Evolutionary conservation across 2,329 filamentous ascomycete species (phyloP).

Genomic region (Aspergillus flavus): DNA sequence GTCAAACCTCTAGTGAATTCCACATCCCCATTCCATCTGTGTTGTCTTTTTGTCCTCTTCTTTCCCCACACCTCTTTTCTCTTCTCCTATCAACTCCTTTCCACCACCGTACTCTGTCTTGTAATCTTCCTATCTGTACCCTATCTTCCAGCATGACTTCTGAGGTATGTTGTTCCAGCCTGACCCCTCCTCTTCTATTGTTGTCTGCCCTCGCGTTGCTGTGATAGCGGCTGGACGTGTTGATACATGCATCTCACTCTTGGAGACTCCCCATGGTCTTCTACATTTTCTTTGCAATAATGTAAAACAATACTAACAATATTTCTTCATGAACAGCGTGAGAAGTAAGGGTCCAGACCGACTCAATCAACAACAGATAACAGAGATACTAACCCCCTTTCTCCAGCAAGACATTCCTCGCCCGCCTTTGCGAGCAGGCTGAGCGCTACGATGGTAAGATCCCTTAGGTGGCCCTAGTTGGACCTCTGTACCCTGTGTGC

Average conservation of each 20-base stretch:
- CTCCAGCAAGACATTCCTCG: constrained; percentile 97
- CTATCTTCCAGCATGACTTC: constrained; percentile 58
- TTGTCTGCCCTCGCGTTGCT: constrained; percentile 26
- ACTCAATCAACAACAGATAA: constrained; percentile 19
- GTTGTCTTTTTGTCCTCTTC: constrained; percentile 13
- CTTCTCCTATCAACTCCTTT: constrained; percentile 17
- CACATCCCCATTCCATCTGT: constrained; percentile 14
- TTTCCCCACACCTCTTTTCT: constrained; percentile 15
- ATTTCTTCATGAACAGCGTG: constrained; percentile 58
- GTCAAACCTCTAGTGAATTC: constrained; percentile 21
- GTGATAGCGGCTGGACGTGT: constrained; percentile 19
- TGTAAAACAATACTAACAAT: constrained; percentile 26
- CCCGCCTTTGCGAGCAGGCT: constrained; percentile 99
- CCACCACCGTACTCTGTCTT: constrained; percentile 26
- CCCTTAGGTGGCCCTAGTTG: background rate
- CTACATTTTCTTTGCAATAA: constrained; percentile 5
- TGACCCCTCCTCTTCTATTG: constrained; percentile 36
- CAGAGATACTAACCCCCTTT: constrained; percentile 38
- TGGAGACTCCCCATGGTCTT: constrained; percentile 19
- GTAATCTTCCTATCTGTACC: constrained; percentile 50
- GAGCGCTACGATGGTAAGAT: constrained; percentile 93
- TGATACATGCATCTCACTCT: background rate
- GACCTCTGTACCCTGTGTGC: constrained; percentile 19
- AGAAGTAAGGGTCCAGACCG: constrained; percentile 60
- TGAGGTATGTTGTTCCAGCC: constrained; percentile 58